Base-by-base conservation (phyloP, 2,329 filamentous ascomycete genomes). In the Cladosporium sphaerospermum region DNA sequence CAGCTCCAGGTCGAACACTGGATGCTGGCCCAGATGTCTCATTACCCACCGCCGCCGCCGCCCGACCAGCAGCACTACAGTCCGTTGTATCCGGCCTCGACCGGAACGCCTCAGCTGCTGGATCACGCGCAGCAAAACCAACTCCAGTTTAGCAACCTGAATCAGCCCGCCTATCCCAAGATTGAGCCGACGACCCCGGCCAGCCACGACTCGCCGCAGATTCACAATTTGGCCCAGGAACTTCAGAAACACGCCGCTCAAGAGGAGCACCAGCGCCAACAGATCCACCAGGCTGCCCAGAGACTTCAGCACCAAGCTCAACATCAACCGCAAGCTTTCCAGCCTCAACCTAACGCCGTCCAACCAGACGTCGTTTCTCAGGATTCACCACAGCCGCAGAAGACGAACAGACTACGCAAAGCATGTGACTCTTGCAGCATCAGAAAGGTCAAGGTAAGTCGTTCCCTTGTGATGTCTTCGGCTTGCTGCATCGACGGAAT, bases 401-500 rank as follows among this genome's bases (percentile, higher is more conserved):
- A 70, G 59, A 62, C 63, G 28, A 69, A 70, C 55, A 64, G 68
- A 32, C 53, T 70, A n/a, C 63, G 68, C n/a, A 71, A 71, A 55
- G 68, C 68, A 41, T 71, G 68, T 56, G 68, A 71, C 54, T 69
- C 67, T 10, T 71, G 68, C 56, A 69, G 67, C 45, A 69, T 71
- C 47, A 63, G 68, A 18, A 71, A 71, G 57, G 68, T 71, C 41
- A 71, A 71, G 62, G 67, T 70, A 61, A 19, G 64, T 46, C 31
- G 13, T 18, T 14, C 9, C 23, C 7, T 28, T 5, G 7, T 7
- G 23, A 28, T 28, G 23, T 28, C 23, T 28, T 28, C 23, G 5
- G 7, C 7, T 28, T 28, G 23, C 23, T 28, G 23, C 23, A 28
- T 28, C 23, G 23, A 28, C 23, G 5, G 13, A 9, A 13, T 48